phyloP scores from a whole-genome alignment of 345 rosid species.

The Mercurialis annua region DNA sequence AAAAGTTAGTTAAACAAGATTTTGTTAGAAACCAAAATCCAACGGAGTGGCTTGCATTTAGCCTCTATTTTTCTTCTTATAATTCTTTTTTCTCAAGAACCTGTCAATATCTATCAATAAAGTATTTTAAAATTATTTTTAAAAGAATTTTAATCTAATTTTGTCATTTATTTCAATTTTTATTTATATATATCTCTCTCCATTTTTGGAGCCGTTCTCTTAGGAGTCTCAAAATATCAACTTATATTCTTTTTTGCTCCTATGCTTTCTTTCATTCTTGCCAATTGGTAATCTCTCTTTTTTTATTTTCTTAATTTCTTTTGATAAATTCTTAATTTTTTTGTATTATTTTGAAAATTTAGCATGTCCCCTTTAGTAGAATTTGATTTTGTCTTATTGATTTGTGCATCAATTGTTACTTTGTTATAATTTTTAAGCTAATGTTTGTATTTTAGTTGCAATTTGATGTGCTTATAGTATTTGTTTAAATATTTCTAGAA shows the following conservation, averaged over 20 bases:
- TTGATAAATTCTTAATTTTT: background rate
- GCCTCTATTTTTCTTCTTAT: background rate
- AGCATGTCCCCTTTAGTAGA: background rate
- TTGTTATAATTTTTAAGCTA: background rate
- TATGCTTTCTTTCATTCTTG: slow-evolving; percentile 5
- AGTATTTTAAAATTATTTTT: no score
- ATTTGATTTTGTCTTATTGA: background rate
- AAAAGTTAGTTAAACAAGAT: slow-evolving; percentile 8
- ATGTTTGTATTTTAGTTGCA: background rate
- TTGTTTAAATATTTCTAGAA: background rate
- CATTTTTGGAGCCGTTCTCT: background rate
- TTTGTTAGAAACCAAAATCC: background rate
- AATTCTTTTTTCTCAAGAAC: background rate
- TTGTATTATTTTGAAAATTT: no score
- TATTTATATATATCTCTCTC: background rate
- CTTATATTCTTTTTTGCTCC: background rate
- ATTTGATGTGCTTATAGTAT: background rate
- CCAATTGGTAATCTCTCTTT: slow-evolving; percentile 3
- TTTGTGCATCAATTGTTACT: background rate
- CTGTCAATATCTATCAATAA: background rate
- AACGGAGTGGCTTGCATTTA: slow-evolving; percentile 32
- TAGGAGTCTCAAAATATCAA: background rate
- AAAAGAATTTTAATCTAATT: no score
- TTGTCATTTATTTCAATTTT: slow-evolving; percentile 2
- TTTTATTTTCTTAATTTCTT: background rate